Base-by-base conservation (phyloP, 257 asterid species). In the Capsicum pubescens region DNA sequence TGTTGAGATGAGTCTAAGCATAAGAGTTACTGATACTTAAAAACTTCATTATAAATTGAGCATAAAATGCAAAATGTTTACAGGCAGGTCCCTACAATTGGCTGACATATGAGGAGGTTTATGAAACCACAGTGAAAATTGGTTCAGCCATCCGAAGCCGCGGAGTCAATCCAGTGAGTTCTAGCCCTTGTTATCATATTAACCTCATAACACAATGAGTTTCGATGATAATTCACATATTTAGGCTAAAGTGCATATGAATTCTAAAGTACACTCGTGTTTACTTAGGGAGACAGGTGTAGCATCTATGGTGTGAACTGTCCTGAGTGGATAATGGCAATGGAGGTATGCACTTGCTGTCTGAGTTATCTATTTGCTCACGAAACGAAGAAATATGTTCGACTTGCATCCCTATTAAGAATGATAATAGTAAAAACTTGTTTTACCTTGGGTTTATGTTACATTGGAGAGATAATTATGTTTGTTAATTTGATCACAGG, bases 311-410 rank as follows among this genome's bases (percentile, higher is more conserved):
- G 98, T 83, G 89, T 93, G 52, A 95, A 96, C 83, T 88, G 90
- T 69, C 98, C 98, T 0, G 97, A 96, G 87, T 96, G 98, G 99
- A 91, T 96, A 66, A 91, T 93, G 81, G 90, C 97, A 77, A 93
- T 96, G 99, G 94, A 96, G 99, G 98, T 93, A 85, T n/a, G 26
- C 76, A 74, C 9, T 8, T 15, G 54, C 12, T 44, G 17, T 17
- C 55, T 39, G 12, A 17, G 3, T 19, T 48, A 35, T 76, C 35
- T 58, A 4, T 61, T 35, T 54, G 13, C 9, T 77, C 32, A 15
- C 48, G 7, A 54, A 77, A 55, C 26, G 11, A 14, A 26, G 26
- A 52, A 32, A 26, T 8, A 72, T 72, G 12, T 46, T 48, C 59
- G 19, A n/a, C 39, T n/a, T 16, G 79, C 56, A 6, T 70, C 79